These are phyloP conservation scores for Perilla frutescens DNA, from an alignment of 257 asterid genomes.

Conservation along the genomic window DNA sequence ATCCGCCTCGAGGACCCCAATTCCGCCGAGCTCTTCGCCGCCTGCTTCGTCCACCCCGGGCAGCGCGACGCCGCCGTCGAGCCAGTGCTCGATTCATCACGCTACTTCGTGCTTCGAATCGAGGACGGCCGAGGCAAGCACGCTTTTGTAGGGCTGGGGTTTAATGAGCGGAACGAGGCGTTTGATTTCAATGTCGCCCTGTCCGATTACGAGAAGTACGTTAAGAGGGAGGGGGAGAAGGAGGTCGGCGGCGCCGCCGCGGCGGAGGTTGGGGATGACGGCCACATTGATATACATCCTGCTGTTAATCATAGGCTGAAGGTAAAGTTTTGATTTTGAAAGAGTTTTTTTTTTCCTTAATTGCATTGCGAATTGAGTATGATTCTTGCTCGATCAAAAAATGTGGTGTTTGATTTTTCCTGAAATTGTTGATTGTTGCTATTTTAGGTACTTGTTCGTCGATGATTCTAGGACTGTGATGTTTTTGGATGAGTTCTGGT, in stretches of 20 bases:
- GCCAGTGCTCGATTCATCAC: slow-evolving; percentile 85
- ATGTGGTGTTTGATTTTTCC: background rate
- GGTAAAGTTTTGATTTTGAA: slow-evolving; percentile 46
- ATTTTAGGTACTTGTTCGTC: background rate
- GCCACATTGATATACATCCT: slow-evolving; percentile 79
- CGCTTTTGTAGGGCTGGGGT: slow-evolving; percentile 91
- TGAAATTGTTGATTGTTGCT: background rate
- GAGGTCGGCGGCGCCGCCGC: slow-evolving; percentile 48
- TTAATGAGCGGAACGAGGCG: slow-evolving; percentile 93
- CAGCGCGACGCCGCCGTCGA: slow-evolving; percentile 91
- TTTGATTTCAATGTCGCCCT: slow-evolving; percentile 93
- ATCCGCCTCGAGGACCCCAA: slow-evolving; percentile 94
- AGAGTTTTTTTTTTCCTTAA: background rate
- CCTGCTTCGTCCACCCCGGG: slow-evolving; percentile 86
- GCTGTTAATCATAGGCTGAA: slow-evolving; percentile 89
- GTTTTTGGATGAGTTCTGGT: slow-evolving; percentile 6
- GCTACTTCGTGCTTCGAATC: slow-evolving; percentile 89
- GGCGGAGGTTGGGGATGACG: slow-evolving; percentile 59
- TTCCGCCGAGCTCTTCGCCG: slow-evolving; percentile 94
- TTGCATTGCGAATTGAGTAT: slow-evolving; percentile 1
- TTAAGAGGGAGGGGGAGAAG: slow-evolving; percentile 76
- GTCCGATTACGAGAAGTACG: slow-evolving; percentile 93
- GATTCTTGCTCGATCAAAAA: slow-evolving; percentile 11
- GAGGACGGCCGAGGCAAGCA: slow-evolving; percentile 94
- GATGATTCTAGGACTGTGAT: slow-evolving; percentile 8